phyloP scores from a whole-genome alignment of 331 rosid genomes.

The Acacia concinna region DNA sequence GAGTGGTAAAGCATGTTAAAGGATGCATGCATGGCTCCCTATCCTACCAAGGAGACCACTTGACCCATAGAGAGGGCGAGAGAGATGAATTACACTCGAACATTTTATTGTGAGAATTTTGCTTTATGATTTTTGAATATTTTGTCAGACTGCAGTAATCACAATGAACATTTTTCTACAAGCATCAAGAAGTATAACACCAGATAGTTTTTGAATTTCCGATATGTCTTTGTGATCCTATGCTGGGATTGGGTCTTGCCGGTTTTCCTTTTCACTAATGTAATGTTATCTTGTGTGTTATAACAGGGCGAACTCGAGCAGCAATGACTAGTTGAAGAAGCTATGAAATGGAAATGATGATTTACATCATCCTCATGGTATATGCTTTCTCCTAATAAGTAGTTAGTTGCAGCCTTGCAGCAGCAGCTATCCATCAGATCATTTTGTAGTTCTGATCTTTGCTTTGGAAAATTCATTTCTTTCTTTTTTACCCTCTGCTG shows the following conservation, averaged over 20 bases:
- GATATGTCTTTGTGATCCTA: conserved; percentile 4
- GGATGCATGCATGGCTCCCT: conserved; percentile 6
- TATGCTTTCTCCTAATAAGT: conserved; percentile 49
- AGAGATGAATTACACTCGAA: neutral
- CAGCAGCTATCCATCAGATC: conserved; percentile 50
- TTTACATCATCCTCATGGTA: conserved; percentile 36
- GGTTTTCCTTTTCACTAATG: conserved; percentile 25
- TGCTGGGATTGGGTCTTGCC: conserved; percentile 12
- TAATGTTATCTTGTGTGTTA: conserved; percentile 25
- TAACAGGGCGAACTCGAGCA: conserved; percentile 66
- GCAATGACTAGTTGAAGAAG: conserved; percentile 53
- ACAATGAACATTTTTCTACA: conserved; percentile 3
- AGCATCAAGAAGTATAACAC: neutral
- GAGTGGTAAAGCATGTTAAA: neutral
- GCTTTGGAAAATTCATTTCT: conserved; percentile 3
- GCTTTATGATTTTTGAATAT: neutral
- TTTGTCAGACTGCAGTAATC: conserved; percentile 17
- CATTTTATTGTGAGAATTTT: neutral
- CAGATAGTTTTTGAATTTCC: neutral
- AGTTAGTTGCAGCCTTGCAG: conserved; percentile 45
- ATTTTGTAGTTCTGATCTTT: conserved; percentile 16
- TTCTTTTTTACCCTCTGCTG: conserved; percentile 38
- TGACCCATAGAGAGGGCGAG: neutral
- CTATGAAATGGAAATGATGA: conserved; percentile 6
- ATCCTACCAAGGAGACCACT: neutral